Percentiles rank a stretch among this genome's conserved stretches.
Evolutionary conservation across 371 early-diverging fungal genomes (phyloP).

Genomic region (Furculomyces boomerangus): DNA sequence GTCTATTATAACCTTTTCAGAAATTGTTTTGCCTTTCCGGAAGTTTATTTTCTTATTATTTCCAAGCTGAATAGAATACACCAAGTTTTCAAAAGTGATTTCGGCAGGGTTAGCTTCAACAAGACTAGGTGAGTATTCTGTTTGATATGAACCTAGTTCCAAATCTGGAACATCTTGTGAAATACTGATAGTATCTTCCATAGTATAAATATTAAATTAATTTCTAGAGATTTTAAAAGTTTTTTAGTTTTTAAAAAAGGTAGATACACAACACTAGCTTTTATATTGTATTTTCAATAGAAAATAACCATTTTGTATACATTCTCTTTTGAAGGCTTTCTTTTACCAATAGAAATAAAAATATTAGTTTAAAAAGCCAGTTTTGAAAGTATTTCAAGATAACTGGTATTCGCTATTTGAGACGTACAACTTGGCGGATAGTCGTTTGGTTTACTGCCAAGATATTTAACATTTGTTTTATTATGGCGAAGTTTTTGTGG

Average conservation of each 20-base stretch:
- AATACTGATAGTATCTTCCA: not conserved
- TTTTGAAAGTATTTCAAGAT: no score
- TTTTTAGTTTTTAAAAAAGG: not conserved
- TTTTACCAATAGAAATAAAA: no score
- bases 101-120: constrained; percentile 7
- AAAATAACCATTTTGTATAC: not conserved
- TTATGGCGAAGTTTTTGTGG: no score
- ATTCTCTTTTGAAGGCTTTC: no score
- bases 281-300: not conserved
- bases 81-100: constrained; percentile 15
- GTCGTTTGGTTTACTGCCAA: no score
- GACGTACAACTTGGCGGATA: no score
- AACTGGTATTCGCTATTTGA: no score
- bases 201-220: not conserved
- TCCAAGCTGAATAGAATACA: constrained; percentile 15
- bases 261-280: not conserved
- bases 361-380: no score
- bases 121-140: not conserved
- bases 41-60: constrained; percentile 1
- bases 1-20: constrained; percentile 15
- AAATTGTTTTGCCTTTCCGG: not conserved
- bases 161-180: no score
- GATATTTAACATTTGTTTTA: no score
- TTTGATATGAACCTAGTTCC: not conserved
- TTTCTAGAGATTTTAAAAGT: not conserved